These are phyloP conservation scores for Lactarius pseudohatsudake DNA, from an alignment of 768 basidiomycete species.

Conservation along the genomic window DNA sequence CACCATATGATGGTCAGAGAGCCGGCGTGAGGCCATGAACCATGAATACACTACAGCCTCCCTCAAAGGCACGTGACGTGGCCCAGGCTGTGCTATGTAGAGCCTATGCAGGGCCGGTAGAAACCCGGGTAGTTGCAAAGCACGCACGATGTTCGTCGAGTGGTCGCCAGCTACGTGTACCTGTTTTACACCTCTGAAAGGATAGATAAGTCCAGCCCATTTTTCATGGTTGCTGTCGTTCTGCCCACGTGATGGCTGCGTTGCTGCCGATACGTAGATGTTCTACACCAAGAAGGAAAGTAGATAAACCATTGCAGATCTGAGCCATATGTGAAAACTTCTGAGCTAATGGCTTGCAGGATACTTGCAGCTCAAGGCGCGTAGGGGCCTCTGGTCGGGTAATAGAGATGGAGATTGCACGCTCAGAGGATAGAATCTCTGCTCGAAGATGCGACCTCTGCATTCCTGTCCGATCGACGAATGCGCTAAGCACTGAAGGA, in stretches of 20 bases:
- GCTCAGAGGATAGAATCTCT: background rate
- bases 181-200: background rate
- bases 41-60: background rate
- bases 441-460: background rate
- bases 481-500: background rate
- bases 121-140: background rate
- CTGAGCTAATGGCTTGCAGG: background rate
- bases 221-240: accelerated
- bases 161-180: background rate
- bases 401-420: background rate
- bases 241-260: background rate
- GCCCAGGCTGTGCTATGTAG: background rate
- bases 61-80: background rate
- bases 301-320: background rate
- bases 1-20: background rate
- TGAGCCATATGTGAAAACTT: background rate
- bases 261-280: background rate
- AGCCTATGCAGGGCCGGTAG: background rate
- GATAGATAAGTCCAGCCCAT: background rate
- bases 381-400: background rate
- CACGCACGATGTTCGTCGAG: background rate
- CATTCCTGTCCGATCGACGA: background rate
- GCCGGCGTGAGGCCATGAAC: background rate
- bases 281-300: background rate
- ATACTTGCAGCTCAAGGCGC: background rate